Conservation (phyloP, 2,329 filamentous ascomycete species). For the Ceratocystis huliohia region DNA sequence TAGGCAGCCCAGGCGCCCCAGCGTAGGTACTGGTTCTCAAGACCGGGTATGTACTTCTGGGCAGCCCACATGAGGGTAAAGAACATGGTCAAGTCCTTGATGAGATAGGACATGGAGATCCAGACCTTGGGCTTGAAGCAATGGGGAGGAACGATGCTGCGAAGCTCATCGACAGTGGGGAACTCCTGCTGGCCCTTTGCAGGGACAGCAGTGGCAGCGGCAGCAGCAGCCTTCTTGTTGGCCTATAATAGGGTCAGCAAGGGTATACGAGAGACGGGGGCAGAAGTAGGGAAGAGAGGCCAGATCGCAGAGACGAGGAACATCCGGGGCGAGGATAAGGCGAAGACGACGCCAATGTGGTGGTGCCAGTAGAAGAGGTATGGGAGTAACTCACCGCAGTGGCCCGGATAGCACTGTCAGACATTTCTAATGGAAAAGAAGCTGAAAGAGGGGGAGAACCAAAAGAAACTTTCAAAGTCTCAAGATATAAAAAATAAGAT, state of each 20-base stretch:
- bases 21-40: slow-evolving; percentile 35
- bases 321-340: background rate
- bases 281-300: slow-evolving; percentile 7
- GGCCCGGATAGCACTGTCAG: slow-evolving; percentile 14
- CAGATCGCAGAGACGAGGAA: background rate
- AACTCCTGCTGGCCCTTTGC: slow-evolving; percentile 19
- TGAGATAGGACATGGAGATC: slow-evolving; percentile 42
- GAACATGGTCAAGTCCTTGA: slow-evolving; percentile 42
- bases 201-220: background rate
- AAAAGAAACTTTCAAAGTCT: slow-evolving; percentile 12
- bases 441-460: slow-evolving; percentile 10
- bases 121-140: slow-evolving; percentile 46
- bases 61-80: slow-evolving; percentile 37
- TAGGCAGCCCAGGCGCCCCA: slow-evolving; percentile 44
- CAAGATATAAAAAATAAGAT: background rate
- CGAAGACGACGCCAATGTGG: background rate
- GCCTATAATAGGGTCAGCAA: slow-evolving; percentile 15
- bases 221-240: slow-evolving; percentile 12
- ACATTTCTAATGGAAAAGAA: slow-evolving; percentile 15
- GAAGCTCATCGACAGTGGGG: slow-evolving; percentile 38
- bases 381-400: background rate
- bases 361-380: background rate
- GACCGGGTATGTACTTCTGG: slow-evolving; percentile 40
- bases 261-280: background rate
- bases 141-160: slow-evolving; percentile 45